A percentile compares a stretch with the other conserved stretches of the same genome.
These are phyloP conservation scores for Agastache rugosa DNA, from an alignment of 257 asterid genomes.

Conservation along the genomic window DNA sequence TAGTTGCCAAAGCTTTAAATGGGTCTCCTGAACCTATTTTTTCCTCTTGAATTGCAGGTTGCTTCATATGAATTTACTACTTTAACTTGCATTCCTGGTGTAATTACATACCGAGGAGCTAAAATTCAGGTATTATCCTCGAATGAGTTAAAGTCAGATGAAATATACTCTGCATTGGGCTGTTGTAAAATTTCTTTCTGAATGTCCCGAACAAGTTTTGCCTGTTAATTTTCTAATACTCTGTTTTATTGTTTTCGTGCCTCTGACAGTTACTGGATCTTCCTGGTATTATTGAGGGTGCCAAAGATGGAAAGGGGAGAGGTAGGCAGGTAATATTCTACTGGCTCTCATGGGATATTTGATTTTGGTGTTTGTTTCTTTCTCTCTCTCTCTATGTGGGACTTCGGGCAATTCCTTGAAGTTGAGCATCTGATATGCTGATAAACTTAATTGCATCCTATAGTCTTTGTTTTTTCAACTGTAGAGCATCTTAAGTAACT, in stretches of 20 bases:
- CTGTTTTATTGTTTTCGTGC: slow-evolving; percentile 28
- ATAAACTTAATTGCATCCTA: not conserved
- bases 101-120: slow-evolving; percentile 92
- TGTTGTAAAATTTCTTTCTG: slow-evolving; percentile 24
- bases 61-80: slow-evolving; percentile 98
- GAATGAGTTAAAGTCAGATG: not conserved
- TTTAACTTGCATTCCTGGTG: slow-evolving; percentile 99
- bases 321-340: slow-evolving; percentile 88
- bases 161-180: not conserved
- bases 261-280: slow-evolving; percentile 85
- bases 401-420: not conserved
- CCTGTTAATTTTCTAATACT: not conserved
- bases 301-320: slow-evolving; percentile 99
- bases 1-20: slow-evolving; percentile 30
- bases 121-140: slow-evolving; percentile 78
- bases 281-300: slow-evolving; percentile 99
- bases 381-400: not conserved
- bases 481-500: not conserved
- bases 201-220: slow-evolving; percentile 13
- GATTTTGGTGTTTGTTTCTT: not conserved
- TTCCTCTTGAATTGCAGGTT: slow-evolving; percentile 64
- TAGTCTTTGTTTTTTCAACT: not conserved
- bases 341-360: not conserved
- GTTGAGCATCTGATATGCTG: slow-evolving; percentile 9
- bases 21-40: not conserved